These are phyloP conservation scores for Thelephora ganbajun DNA, from an alignment of 768 basidiomycete genomes.

Conservation along the genomic window DNA sequence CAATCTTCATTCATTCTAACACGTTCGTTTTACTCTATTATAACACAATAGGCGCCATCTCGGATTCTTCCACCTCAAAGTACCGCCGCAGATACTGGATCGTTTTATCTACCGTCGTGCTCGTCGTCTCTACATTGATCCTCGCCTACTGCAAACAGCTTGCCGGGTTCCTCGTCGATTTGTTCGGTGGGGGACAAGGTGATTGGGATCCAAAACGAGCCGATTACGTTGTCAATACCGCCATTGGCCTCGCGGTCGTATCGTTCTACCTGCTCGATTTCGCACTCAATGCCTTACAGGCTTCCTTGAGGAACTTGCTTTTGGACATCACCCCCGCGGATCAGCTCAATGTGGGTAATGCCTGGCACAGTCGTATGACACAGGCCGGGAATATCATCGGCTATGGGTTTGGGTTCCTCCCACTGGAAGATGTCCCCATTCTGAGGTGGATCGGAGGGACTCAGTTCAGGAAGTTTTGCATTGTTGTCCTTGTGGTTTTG, in stretches of 20 bases:
- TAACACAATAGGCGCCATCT: slow-evolving; percentile 62
- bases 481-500: slow-evolving; percentile 70
- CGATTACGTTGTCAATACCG: slow-evolving; percentile 44
- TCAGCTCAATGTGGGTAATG: slow-evolving; percentile 89
- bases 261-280: slow-evolving; percentile 95
- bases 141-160: slow-evolving; percentile 75
- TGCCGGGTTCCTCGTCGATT: slow-evolving; percentile 62
- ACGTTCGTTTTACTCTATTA: background rate
- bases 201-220: slow-evolving; percentile 77
- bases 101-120: slow-evolving; percentile 67
- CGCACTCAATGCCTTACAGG: slow-evolving; percentile 91
- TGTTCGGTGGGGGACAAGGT: slow-evolving; percentile 60
- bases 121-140: slow-evolving; percentile 62
- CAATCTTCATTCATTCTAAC: background rate
- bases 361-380: slow-evolving; percentile 94
- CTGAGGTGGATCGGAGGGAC: slow-evolving; percentile 73
- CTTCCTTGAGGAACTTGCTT: slow-evolving; percentile 84
- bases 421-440: slow-evolving; percentile 68
- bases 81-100: slow-evolving; percentile 92
- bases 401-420: slow-evolving; percentile 85
- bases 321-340: slow-evolving; percentile 81
- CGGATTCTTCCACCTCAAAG: slow-evolving; percentile 83
- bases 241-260: slow-evolving; percentile 76
- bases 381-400: slow-evolving; percentile 97
- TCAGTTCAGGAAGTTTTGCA: slow-evolving; percentile 94